These are phyloP conservation scores for Pseudogymnoascus sp. DNA, from an alignment of 2,329 filamentous ascomycete species.

Conservation along the genomic window DNA sequence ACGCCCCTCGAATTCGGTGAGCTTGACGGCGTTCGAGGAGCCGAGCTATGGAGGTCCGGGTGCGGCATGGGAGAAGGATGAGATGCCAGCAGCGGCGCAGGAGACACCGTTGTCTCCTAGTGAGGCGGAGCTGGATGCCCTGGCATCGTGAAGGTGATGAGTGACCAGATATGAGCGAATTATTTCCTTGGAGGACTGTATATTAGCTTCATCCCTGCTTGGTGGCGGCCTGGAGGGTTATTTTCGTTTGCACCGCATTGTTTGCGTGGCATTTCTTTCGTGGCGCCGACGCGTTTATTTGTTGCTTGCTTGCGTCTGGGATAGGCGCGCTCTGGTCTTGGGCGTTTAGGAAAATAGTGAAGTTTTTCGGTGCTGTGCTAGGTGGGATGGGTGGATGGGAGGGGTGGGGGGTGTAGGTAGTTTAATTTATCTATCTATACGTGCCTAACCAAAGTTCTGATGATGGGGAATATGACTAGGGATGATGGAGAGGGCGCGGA, in stretches of 20 bases:
- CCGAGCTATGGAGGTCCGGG: constrained; percentile 18
- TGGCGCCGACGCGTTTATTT: neutral
- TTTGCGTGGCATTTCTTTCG: neutral
- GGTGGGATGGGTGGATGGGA: neutral
- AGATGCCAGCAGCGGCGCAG: constrained; percentile 31
- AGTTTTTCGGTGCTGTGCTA: neutral
- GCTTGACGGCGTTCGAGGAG: neutral
- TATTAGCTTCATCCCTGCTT: neutral
- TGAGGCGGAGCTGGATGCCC: constrained; percentile 28
- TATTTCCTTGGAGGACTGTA: neutral
- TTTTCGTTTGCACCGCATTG: neutral
- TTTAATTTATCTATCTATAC: neutral
- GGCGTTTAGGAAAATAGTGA: neutral
- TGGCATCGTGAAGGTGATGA: neutral
- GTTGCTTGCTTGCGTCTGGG: neutral
- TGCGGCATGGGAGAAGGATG: constrained; percentile 43
- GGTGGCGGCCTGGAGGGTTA: neutral
- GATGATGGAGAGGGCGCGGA: neutral
- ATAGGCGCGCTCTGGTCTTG: neutral
- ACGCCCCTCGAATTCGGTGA: neutral
- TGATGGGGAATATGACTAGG: neutral
- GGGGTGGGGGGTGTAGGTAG: neutral
- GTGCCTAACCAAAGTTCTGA: neutral
- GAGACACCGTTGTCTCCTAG: constrained; percentile 29
- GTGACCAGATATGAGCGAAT: neutral